These are phyloP conservation scores for Meyerozyma sp. DNA, from an alignment of 1,139 yeast species.

Conservation along the genomic window DNA sequence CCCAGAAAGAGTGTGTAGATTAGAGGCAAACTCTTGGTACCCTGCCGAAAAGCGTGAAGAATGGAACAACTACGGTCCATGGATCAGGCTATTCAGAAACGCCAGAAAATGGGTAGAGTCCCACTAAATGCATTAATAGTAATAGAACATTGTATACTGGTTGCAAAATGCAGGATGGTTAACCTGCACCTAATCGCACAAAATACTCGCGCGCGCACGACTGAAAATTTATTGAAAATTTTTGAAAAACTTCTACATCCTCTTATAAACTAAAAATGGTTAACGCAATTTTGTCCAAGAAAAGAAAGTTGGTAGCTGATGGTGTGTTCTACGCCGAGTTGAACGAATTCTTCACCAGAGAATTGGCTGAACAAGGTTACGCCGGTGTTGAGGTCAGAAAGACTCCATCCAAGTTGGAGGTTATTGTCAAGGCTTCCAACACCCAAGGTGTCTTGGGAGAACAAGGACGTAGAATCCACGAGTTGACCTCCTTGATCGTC, in stretches of 20 bases:
- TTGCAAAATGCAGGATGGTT: neutral
- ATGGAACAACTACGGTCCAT: constrained; percentile 82
- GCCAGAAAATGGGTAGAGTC: constrained; percentile 88
- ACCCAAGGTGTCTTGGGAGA: constrained; percentile 99
- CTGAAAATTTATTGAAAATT: constrained; percentile 1
- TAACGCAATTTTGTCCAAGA: constrained; percentile 66
- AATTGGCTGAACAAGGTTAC: constrained; percentile 99
- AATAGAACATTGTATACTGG: neutral
- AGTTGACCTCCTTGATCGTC: constrained; percentile 94
- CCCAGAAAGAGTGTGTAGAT: constrained; percentile 91
- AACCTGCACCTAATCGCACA: neutral
- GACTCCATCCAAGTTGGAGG: constrained; percentile 97
- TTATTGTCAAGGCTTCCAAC: constrained; percentile 98
- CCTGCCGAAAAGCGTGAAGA: constrained; percentile 61
- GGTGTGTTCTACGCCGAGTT: constrained; percentile 99
- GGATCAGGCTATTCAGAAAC: constrained; percentile 90
- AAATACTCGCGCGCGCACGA: neutral
- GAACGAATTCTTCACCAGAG: constrained; percentile 99
- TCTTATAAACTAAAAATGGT: constrained; percentile 33
- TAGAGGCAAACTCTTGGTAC: constrained; percentile 88
- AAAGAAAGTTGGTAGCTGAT: constrained; percentile 95
- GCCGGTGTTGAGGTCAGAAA: constrained; percentile 99
- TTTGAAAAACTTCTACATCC: constrained; percentile 3
- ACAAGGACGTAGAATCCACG: constrained; percentile 99
- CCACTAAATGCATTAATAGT: constrained; percentile 3